Evolutionary conservation across 495 filamentous ascomycete genomes (phyloP).

Genomic region (Jackrogersella multiformis): DNA sequence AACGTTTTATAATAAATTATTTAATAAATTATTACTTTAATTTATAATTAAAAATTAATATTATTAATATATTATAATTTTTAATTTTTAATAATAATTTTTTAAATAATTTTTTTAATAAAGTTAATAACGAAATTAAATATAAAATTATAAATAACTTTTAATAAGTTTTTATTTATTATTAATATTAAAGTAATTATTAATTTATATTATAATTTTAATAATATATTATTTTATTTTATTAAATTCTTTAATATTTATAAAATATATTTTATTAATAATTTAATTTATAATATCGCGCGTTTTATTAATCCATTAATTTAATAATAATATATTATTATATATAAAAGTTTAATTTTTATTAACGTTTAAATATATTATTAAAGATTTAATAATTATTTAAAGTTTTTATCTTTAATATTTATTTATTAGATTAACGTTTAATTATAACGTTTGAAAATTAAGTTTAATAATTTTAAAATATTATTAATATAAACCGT

Average conservation of each 20-base stretch:
- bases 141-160: too few relatives aligned
- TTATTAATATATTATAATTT: neutral
- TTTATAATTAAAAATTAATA: neutral
- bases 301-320: neutral
- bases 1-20: too few relatives aligned
- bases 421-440: neutral
- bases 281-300: slow-evolving; percentile 10
- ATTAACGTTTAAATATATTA: too few relatives aligned
- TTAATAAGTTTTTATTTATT: neutral
- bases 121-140: too few relatives aligned
- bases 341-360: slow-evolving; percentile 8
- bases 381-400: neutral
- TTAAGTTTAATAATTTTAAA: too few relatives aligned
- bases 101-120: too few relatives aligned
- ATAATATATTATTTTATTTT: neutral
- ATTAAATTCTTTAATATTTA: neutral
- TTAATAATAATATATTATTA: neutral
- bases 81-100: slow-evolving; percentile 9
- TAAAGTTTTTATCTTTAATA: neutral
- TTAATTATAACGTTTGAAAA: too few relatives aligned
- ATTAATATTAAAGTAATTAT: neutral
- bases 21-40: neutral
- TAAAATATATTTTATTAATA: slow-evolving; percentile 1
- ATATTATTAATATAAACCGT: neutral
- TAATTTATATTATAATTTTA: slow-evolving; percentile 4